A percentile compares a stretch with the other conserved stretches of the same genome.
Evolutionary conservation across 2,329 filamentous ascomycete genomes (phyloP).

Genomic region (Botrytis elliptica): DNA sequence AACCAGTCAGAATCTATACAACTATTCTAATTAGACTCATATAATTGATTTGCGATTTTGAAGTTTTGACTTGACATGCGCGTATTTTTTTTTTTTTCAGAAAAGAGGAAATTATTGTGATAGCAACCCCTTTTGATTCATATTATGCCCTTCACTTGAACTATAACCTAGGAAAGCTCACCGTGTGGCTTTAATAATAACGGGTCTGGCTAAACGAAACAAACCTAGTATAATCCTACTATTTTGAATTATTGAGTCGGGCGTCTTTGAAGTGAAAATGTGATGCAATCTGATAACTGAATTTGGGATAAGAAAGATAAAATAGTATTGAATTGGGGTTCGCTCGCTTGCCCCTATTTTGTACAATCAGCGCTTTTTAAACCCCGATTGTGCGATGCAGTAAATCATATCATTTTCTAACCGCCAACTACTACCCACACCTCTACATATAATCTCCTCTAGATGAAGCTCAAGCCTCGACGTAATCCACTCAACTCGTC

Average conservation of each 20-base stretch:
- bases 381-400: too few species aligned
- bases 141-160: neutral
- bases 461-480: constrained; percentile 35
- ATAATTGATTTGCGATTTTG: neutral
- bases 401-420: neutral
- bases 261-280: accelerated
- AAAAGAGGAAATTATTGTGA: neutral
- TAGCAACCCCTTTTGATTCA: neutral
- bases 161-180: neutral
- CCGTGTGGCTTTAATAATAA: neutral
- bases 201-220: neutral
- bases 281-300: neutral
- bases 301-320: neutral
- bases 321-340: neutral
- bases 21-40: neutral
- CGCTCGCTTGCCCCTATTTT: neutral
- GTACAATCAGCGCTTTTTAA: neutral
- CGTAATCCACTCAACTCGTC: constrained; percentile 65
- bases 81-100: neutral
- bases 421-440: neutral
- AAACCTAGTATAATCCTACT: neutral
- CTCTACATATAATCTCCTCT: neutral
- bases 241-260: neutral
- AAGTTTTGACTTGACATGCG: neutral
- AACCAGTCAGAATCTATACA: neutral